phyloP scores from a whole-genome alignment of 2,329 filamentous ascomycete species.

The Hypoxylon sp. region DNA sequence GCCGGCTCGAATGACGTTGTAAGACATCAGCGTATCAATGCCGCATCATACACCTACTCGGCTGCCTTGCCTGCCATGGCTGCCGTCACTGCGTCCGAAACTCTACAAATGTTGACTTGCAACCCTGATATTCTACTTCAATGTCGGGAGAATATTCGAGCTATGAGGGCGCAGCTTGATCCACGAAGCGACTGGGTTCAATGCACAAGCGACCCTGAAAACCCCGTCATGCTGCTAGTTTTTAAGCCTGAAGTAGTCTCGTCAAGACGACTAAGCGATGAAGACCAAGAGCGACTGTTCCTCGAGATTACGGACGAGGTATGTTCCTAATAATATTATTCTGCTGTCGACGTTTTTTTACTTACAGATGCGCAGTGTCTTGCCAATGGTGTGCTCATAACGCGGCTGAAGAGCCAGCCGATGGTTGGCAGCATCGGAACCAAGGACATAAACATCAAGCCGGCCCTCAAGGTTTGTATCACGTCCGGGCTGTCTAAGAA shows the following conservation, averaged over 20 bases:
- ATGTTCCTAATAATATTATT: constrained; percentile 54
- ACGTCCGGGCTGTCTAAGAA: constrained; percentile 91
- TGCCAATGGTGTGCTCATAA: constrained; percentile 90
- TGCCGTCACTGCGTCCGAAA: constrained; percentile 95
- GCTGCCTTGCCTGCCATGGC: constrained; percentile 94
- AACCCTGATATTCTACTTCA: constrained; percentile 85
- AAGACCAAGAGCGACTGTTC: constrained; percentile 87
- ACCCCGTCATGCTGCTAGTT: constrained; percentile 86
- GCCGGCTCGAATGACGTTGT: constrained; percentile 92
- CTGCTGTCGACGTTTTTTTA: constrained; percentile 2
- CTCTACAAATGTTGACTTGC: constrained; percentile 86
- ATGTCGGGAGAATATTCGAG: constrained; percentile 87
- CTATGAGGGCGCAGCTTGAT: constrained; percentile 89
- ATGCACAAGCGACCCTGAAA: constrained; percentile 85
- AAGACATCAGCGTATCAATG: constrained; percentile 94
- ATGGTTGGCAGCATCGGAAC: constrained; percentile 72
- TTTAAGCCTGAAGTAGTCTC: constrained; percentile 87
- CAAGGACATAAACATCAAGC: constrained; percentile 79
- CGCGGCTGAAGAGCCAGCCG: constrained; percentile 84
- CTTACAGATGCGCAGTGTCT: constrained; percentile 71
- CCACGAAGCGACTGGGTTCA: constrained; percentile 93
- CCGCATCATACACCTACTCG: constrained; percentile 94
- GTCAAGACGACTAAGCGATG: constrained; percentile 74
- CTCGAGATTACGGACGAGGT: constrained; percentile 98
- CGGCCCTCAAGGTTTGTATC: constrained; percentile 91